These are phyloP conservation scores for Podospora appendiculata DNA, from an alignment of 495 filamentous ascomycete species.

Conservation along the genomic window DNA sequence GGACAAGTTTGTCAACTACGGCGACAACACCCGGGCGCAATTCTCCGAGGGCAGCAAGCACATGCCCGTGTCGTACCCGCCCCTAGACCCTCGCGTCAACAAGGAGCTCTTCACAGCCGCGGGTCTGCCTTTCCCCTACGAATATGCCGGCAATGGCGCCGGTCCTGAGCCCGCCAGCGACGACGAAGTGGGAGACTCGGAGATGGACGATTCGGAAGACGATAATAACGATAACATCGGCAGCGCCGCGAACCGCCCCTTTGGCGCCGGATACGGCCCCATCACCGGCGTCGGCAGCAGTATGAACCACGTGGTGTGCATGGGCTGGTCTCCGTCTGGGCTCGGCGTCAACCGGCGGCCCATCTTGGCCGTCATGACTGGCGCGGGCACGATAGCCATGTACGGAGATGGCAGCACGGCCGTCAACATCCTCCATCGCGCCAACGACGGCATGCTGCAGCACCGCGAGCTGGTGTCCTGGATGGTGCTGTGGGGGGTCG, in stretches of 20 bases:
- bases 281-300: slow-evolving; percentile 37
- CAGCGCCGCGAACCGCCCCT: slow-evolving; percentile 14
- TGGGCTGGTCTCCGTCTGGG: slow-evolving; percentile 39
- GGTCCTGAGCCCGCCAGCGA: slow-evolving; percentile 4
- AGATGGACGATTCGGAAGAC: slow-evolving; percentile 9
- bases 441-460: slow-evolving; percentile 21
- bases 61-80: slow-evolving; percentile 27
- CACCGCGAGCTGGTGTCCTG: slow-evolving; percentile 20
- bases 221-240: slow-evolving; percentile 2
- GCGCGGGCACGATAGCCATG: slow-evolving; percentile 30
- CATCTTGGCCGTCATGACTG: slow-evolving; percentile 33
- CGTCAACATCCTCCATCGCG: slow-evolving; percentile 14
- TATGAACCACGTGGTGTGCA: slow-evolving; percentile 37
- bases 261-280: slow-evolving; percentile 33
- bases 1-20: slow-evolving; percentile 3
- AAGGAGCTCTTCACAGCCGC: slow-evolving; percentile 21
- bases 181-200: slow-evolving; percentile 8
- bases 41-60: slow-evolving; percentile 27
- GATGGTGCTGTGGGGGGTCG: slow-evolving; percentile 37
- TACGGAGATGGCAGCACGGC: slow-evolving; percentile 34
- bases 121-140: slow-evolving; percentile 16
- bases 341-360: slow-evolving; percentile 36
- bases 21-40: slow-evolving; percentile 14
- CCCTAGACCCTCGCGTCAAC: slow-evolving; percentile 28
- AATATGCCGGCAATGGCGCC: neutral